Evolutionary conservation across 2,329 filamentous ascomycete genomes (phyloP).

Genomic region (Fusarium longipes): DNA sequence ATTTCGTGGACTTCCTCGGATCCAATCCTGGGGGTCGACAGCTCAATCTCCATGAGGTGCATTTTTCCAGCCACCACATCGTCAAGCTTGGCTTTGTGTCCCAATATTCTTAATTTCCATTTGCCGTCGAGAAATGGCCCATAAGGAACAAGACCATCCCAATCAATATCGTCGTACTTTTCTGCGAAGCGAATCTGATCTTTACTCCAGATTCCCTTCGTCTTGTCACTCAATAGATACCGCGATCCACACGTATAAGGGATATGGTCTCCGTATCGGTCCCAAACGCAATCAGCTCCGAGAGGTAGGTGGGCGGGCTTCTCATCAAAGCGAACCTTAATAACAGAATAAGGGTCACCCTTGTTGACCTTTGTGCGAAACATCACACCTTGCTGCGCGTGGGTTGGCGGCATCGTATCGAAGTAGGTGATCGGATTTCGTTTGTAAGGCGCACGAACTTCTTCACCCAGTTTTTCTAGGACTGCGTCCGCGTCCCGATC

Average conservation of each 20-base stretch:
- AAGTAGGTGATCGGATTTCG: conserved; percentile 38
- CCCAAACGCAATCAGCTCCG: conserved; percentile 33
- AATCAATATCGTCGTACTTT: conserved; percentile 34
- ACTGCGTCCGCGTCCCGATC: conserved; percentile 28
- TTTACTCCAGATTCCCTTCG: conserved; percentile 29
- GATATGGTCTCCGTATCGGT: conserved; percentile 32
- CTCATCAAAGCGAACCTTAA: conserved; percentile 36
- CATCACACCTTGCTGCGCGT: conserved; percentile 37
- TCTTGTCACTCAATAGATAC: conserved; percentile 11
- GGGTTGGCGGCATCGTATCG: conserved; percentile 36
- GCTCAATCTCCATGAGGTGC: conserved; percentile 41
- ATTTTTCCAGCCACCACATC: conserved; percentile 33
- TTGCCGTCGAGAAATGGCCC: conserved; percentile 37
- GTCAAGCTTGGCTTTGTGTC: conserved; percentile 36
- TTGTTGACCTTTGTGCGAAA: conserved; percentile 40
- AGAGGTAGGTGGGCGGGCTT: conserved; percentile 7
- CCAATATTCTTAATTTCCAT: conserved; percentile 36
- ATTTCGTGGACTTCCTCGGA: conserved; percentile 20
- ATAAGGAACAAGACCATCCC: conserved; percentile 28
- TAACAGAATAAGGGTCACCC: conserved; percentile 26
- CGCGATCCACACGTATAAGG: conserved; percentile 33
- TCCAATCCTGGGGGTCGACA: conserved; percentile 22
- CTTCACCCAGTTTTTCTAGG: conserved; percentile 29
- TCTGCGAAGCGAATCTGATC: conserved; percentile 37
- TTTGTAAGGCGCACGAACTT: conserved; percentile 32